Base-by-base conservation (phyloP, 1,284 basidiomycete species). In the Rhodotorula sp. region DNA sequence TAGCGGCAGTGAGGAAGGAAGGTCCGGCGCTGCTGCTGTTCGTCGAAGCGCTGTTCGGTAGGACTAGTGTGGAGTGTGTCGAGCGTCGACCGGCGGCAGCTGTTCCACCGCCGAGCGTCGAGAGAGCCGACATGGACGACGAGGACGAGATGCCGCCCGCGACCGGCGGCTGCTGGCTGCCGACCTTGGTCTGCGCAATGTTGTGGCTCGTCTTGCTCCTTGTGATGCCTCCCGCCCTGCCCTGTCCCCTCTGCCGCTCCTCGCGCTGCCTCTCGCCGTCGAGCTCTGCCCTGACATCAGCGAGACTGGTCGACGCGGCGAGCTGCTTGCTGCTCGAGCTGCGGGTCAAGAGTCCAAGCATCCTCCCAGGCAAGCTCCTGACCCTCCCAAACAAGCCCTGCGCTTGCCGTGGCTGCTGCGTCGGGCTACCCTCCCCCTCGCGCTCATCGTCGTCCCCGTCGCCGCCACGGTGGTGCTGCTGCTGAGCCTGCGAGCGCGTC, bases 61-160 rank as follows among this genome's bases (percentile, higher is more conserved):
- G 62, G 50, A 53, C 52, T n/a, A 73, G 54, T 18, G 69, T 71
- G 52, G 72, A 73, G 54, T 73, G 68, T 8, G 64, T 40, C 1
- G 70, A 62, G 37, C 55, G 37, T 37, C 55, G 37, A 15, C 58
- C 24, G 16, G 59, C 18, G 28, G 58, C 3, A 28, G 28, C 55
- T 5, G 46, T 16, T 37, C 54, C 8, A 24, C 51, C 16, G 16
- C 46, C 54, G 64, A 62, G 56, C 16, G 70, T 55, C 11, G 68
- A 63, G 13, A 73, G 59, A 40, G 69, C 66, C 46, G 71, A 70
- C 53, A 70, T 55, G 64, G 71, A 70, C 44, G 71, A 70, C 18
- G 66, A 70, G 24, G 61, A 59, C 1, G 69, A 46, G 10, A 72
- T 20, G 4, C 31, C 28, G 51, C 46, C 62, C 31, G 57, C 56